Evolutionary conservation across 1,284 basidiomycete genomes (phyloP).

Genomic region (Puccinia triticina): DNA sequence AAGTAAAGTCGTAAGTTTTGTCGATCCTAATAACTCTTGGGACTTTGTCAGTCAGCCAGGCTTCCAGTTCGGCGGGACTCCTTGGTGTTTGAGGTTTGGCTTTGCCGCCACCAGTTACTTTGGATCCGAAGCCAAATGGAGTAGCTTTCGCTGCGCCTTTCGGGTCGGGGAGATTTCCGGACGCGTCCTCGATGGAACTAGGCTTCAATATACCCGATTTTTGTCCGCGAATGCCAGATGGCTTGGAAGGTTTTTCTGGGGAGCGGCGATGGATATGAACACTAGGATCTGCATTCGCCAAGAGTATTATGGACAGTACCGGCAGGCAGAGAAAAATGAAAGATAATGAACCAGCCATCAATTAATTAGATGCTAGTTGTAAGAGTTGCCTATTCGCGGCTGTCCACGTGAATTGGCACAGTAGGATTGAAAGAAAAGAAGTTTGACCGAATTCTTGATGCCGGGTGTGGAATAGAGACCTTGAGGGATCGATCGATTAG

Average conservation of each 20-base stretch:
- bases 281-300: background rate
- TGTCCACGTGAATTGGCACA: too few species aligned
- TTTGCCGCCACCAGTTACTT: conserved; percentile 38
- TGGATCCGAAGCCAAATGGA: conserved; percentile 13
- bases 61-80: background rate
- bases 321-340: background rate
- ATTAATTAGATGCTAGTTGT: background rate
- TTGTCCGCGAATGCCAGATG: background rate
- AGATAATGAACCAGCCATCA: background rate
- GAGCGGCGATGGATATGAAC: background rate
- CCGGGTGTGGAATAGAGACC: too few species aligned
- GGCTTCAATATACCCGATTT: too few species aligned
- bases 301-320: background rate
- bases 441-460: too few species aligned
- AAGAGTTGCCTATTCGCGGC: background rate
- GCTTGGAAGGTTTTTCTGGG: background rate
- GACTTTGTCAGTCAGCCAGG: conserved; percentile 32
- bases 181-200: too few species aligned
- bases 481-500: too few species aligned
- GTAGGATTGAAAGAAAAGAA: too few species aligned
- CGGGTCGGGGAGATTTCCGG: too few species aligned
- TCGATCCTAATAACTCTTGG: conserved; percentile 45
- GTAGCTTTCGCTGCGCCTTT: background rate
- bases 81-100: conserved; percentile 7
- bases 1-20: conserved; percentile 32